Evolutionary conservation across 768 basidiomycete genomes (phyloP).

Genomic region (Tylopilus felleus): DNA sequence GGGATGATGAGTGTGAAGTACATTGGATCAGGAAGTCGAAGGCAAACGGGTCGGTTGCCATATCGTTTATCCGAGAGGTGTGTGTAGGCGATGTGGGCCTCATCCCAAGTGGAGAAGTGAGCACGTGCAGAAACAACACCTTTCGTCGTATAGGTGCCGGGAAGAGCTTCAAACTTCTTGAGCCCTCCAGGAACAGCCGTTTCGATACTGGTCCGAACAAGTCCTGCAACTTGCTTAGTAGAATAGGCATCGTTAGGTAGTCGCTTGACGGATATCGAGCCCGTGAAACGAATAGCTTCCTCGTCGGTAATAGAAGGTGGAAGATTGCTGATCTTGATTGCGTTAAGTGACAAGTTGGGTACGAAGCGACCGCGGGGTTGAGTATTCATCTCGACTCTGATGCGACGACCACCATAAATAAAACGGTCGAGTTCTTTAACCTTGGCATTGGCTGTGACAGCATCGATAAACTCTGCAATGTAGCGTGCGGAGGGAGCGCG

Average conservation of each 20-base stretch:
- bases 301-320: slow-evolving; percentile 26
- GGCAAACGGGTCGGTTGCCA: slow-evolving; percentile 34
- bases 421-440: slow-evolving; percentile 36
- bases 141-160: slow-evolving; percentile 20
- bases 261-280: slow-evolving; percentile 24
- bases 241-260: slow-evolving; percentile 21
- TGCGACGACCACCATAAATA: slow-evolving; percentile 38
- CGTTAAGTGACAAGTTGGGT: slow-evolving; percentile 26
- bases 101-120: slow-evolving; percentile 48
- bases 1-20: slow-evolving; percentile 50
- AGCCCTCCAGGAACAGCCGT: slow-evolving; percentile 15
- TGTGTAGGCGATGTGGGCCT: slow-evolving; percentile 39
- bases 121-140: slow-evolving; percentile 38
- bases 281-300: slow-evolving; percentile 32
- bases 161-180: slow-evolving; percentile 26
- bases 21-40: slow-evolving; percentile 48
- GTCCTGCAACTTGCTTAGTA: slow-evolving; percentile 16
- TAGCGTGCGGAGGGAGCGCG: slow-evolving; percentile 43
- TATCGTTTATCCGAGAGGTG: slow-evolving; percentile 35
- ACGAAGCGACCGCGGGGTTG: slow-evolving; percentile 33
- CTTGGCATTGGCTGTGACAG: slow-evolving; percentile 25
- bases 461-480: slow-evolving; percentile 39
- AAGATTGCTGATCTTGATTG: slow-evolving; percentile 45
- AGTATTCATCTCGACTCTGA: slow-evolving; percentile 46
- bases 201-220: slow-evolving; percentile 26